A percentile compares a stretch with the other conserved stretches of the same genome.
These are phyloP conservation scores for Fusarium dimerum DNA, from an alignment of 2,329 filamentous ascomycete species.

Conservation along the genomic window DNA sequence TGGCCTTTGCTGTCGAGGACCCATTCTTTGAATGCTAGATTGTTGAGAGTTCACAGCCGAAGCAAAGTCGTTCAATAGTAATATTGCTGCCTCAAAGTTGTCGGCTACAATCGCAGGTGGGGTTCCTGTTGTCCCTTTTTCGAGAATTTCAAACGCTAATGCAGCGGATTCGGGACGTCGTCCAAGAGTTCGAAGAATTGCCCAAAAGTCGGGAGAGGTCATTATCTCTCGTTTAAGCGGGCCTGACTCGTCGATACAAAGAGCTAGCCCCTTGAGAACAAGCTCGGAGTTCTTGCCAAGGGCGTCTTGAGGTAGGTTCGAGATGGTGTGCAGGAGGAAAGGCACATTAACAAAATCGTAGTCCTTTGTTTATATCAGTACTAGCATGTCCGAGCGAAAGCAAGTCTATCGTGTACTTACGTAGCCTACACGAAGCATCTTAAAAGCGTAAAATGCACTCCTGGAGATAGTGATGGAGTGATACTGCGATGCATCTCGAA, in stretches of 20 bases:
- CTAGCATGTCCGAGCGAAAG: not conserved
- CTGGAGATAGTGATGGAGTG: slow-evolving; percentile 84
- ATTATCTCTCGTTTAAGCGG: slow-evolving; percentile 89
- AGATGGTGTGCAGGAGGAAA: slow-evolving; percentile 87
- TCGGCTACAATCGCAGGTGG: slow-evolving; percentile 87
- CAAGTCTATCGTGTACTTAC: slow-evolving; percentile 51
- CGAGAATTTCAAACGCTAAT: slow-evolving; percentile 83
- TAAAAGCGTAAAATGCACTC: slow-evolving; percentile 83
- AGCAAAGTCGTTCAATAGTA: slow-evolving; percentile 86
- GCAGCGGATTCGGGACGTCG: slow-evolving; percentile 69
- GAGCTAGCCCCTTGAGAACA: slow-evolving; percentile 75
- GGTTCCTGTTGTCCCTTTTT: slow-evolving; percentile 71
- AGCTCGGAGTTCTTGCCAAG: slow-evolving; percentile 75
- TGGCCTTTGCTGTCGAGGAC: slow-evolving; percentile 46
- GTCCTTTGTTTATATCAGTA: slow-evolving; percentile 55
- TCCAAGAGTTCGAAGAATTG: slow-evolving; percentile 76
- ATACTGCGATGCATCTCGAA: slow-evolving; percentile 76
- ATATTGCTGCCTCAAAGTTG: slow-evolving; percentile 89
- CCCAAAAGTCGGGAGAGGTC: slow-evolving; percentile 97
- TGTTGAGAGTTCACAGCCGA: slow-evolving; percentile 76
- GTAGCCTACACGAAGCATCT: slow-evolving; percentile 80
- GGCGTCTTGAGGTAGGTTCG: slow-evolving; percentile 77
- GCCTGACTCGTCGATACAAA: slow-evolving; percentile 76
- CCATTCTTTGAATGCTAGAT: slow-evolving; percentile 67
- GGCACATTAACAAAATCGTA: slow-evolving; percentile 90